Evolutionary conservation across 352 stramenopile genomes (phyloP).

Genomic region (Globisporangium barbulae): DNA sequence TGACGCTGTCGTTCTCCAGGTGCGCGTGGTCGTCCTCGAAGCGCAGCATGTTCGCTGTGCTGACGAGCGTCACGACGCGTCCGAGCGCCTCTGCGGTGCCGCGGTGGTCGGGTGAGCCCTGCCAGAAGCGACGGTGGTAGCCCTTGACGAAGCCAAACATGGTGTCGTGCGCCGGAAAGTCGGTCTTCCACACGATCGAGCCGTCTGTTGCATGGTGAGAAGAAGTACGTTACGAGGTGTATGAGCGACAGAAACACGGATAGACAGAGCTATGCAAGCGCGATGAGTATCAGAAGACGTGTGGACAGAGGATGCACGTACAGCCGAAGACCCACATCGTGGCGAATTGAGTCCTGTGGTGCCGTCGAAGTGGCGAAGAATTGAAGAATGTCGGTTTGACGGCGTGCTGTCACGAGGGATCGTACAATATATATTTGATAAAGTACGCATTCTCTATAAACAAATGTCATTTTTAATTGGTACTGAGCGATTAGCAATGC

Average conservation of each 20-base stretch:
- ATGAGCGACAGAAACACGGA: background rate
- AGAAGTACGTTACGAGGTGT: background rate
- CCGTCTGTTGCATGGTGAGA: slow-evolving; percentile 16
- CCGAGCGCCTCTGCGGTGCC: slow-evolving; percentile 72
- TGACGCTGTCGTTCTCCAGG: slow-evolving; percentile 58
- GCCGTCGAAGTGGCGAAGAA: background rate
- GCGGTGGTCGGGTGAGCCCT: slow-evolving; percentile 86
- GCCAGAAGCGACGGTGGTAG: slow-evolving; percentile 88
- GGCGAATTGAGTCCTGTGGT: background rate
- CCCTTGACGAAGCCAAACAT: slow-evolving; percentile 63
- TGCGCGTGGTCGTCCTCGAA: slow-evolving; percentile 73
- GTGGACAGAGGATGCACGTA: background rate
- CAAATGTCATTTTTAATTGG: too few species aligned
- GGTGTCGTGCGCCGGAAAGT: slow-evolving; percentile 30
- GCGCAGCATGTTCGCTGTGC: slow-evolving; percentile 60
- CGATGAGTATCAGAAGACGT: background rate
- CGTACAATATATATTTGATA: background rate
- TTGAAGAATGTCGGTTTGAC: background rate
- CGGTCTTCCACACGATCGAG: slow-evolving; percentile 35
- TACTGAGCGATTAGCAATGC: background rate
- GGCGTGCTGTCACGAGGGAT: background rate
- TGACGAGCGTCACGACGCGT: slow-evolving; percentile 87
- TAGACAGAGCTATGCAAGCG: background rate
- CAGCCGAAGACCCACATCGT: slow-evolving; percentile 12
- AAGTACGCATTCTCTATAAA: background rate